phyloP scores from a whole-genome alignment of 202 grass and related monocot species.

The Zoysia matrella region DNA sequence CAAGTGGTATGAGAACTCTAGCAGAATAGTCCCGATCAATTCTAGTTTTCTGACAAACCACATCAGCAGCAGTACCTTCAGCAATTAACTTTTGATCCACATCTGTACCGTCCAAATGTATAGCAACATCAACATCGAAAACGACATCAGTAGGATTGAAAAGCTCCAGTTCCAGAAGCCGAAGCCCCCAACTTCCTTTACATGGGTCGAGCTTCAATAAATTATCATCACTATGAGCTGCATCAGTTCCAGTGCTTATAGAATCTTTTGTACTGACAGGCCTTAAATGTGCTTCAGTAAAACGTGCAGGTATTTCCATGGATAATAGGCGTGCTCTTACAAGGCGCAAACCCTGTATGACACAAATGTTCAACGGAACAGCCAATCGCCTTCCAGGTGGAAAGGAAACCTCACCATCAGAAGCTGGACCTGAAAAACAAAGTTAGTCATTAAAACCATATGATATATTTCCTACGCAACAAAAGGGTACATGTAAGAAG shows the following conservation, averaged over 20 bases:
- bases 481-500: background rate
- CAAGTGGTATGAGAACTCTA: constrained; percentile 59
- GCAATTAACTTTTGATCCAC: constrained; percentile 41
- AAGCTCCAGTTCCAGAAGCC: constrained; percentile 52
- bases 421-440: constrained; percentile 62
- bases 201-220: constrained; percentile 87
- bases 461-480: background rate
- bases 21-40: too few species aligned
- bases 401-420: constrained; percentile 47
- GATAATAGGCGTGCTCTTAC: too few species aligned
- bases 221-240: constrained; percentile 42
- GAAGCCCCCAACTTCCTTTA: constrained; percentile 84
- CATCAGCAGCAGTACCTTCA: constrained; percentile 37
- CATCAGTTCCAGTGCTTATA: constrained; percentile 36
- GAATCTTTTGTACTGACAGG: constrained; percentile 45
- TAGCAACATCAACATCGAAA: background rate
- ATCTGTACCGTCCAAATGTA: constrained; percentile 66
- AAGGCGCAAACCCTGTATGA: too few species aligned
- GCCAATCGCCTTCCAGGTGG: constrained; percentile 46
- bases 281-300: constrained; percentile 58
- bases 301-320: constrained; percentile 66
- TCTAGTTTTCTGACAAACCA: background rate
- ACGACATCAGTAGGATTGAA: too few species aligned
- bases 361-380: too few species aligned
- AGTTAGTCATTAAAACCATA: constrained; percentile 35